Evolutionary conservation across 352 stramenopile genomes (phyloP), one percentile per base, ranked within the genome.

Genomic region (Globisporangium cederbergense): DNA sequence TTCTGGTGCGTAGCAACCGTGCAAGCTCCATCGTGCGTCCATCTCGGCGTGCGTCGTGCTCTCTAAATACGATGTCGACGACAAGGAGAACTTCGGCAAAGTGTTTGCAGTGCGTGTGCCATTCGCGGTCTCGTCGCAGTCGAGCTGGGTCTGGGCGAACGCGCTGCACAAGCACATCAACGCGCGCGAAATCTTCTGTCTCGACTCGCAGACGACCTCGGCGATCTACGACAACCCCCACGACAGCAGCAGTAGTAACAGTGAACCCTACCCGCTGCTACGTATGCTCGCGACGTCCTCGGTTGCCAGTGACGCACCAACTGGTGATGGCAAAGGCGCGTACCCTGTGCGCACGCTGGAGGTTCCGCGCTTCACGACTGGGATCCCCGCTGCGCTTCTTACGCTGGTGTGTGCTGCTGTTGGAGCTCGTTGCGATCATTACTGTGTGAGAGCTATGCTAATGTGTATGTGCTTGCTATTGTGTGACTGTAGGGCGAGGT

Each of bases 171-270:
- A 63, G 56, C 77, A 81, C 60, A 60, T 91, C 8, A 50, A 73
- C 36, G 73, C 80, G 2, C 9, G 75, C 2, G 75, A 89, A 22
- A 72, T 78, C 2, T 59, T 91, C 68, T 84, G 80, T 58, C 67
- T 91, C 20, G 78, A 89, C 65, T 76, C 82, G 59, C 78, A 89
- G 64, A 36, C 88, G 32, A 77, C 59, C 16, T 70, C 77, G 14
- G 74, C 75, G 4, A 76, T 89, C 38, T 89, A 88, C 60, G 75
- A 77, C 40, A 76, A 80, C 50, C 55, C 68, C 14, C 75, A 68
- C 53, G 55, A 60, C 4, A 40, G 34, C 8, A 40, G 34, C 34
- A 8, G 34, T 40, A 59, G 65, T 28, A 28, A 28, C 46, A 69
- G 45, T 14, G 72, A 81, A 28, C 28, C 34, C 8, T 73, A 67